These are phyloP conservation scores for Hyaloscypha bicolor DNA, from an alignment of 495 filamentous ascomycete genomes.

Conservation along the genomic window DNA sequence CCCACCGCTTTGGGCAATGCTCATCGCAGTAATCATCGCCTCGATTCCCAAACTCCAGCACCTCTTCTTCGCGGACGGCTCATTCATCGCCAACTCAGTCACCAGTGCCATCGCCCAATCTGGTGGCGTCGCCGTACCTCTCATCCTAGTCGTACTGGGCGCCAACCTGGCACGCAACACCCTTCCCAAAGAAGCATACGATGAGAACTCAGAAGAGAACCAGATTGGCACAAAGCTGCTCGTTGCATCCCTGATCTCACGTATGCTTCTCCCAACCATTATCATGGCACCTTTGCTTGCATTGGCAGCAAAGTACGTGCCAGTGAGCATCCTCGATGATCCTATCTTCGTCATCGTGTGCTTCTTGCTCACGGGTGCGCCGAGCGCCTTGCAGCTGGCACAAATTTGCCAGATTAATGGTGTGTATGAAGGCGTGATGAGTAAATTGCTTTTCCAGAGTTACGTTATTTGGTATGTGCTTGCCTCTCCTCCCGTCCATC, in stretches of 20 bases:
- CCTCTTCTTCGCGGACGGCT: slow-evolving; percentile 86
- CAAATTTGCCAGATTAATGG: slow-evolving; percentile 99
- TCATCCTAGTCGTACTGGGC: slow-evolving; percentile 95
- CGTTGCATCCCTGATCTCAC: slow-evolving; percentile 79
- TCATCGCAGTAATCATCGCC: slow-evolving; percentile 83
- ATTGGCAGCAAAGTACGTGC: slow-evolving; percentile 87
- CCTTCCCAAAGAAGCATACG: slow-evolving; percentile 53
- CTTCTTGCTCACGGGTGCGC: slow-evolving; percentile 92
- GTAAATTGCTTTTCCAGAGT: slow-evolving; percentile 91
- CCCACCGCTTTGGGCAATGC: slow-evolving; percentile 96
- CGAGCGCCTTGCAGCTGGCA: slow-evolving; percentile 90
- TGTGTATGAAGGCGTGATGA: slow-evolving; percentile 93
- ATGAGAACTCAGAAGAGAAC: slow-evolving; percentile 66
- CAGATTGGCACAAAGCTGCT: slow-evolving; percentile 73
- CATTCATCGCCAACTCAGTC: slow-evolving; percentile 90
- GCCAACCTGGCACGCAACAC: slow-evolving; percentile 88
- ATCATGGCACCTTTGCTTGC: slow-evolving; percentile 94
- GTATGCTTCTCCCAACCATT: slow-evolving; percentile 90
- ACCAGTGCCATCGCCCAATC: slow-evolving; percentile 84
- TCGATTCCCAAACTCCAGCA: slow-evolving; percentile 83
- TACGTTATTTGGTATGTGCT: slow-evolving; percentile 87
- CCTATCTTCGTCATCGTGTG: slow-evolving; percentile 98
- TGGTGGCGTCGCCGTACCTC: slow-evolving; percentile 87
- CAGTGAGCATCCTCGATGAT: slow-evolving; percentile 92
- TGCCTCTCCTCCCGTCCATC: slow-evolving; percentile 2